Evolutionary conservation across 2,329 filamentous ascomycete genomes (phyloP).

Genomic region (Lachnellula arida): DNA sequence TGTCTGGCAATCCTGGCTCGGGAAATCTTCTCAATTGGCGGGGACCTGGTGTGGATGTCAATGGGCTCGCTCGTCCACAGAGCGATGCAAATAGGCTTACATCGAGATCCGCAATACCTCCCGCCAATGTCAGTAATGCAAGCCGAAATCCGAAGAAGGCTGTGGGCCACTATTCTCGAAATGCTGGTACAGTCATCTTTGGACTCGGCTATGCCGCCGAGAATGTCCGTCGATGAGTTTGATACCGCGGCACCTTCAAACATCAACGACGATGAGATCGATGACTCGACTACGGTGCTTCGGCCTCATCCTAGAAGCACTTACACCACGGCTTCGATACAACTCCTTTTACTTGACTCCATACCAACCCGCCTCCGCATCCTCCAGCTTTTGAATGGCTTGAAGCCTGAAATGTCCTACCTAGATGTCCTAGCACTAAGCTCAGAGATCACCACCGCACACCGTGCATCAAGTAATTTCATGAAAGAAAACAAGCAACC

Average conservation of each 20-base stretch:
- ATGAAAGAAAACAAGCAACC: background rate
- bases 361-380: conserved; percentile 41
- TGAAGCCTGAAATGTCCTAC: conserved; percentile 39
- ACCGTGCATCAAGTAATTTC: background rate
- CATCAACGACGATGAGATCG: conserved; percentile 46
- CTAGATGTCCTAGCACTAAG: conserved; percentile 43
- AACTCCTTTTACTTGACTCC: conserved; percentile 42
- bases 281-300: conserved; percentile 30
- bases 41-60: conserved; percentile 40
- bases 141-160: conserved; percentile 36
- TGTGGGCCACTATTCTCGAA: conserved; percentile 47
- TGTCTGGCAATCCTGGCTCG: conserved; percentile 38
- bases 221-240: conserved; percentile 41
- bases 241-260: conserved; percentile 48
- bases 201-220: conserved; percentile 40
- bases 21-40: conserved; percentile 39
- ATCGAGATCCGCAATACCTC: conserved; percentile 39
- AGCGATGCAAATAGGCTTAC: conserved; percentile 44
- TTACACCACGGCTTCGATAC: conserved; percentile 45
- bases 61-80: conserved; percentile 37
- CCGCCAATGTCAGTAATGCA: conserved; percentile 32
- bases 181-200: conserved; percentile 41
- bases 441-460: conserved; percentile 36
- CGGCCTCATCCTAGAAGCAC: conserved; percentile 11
- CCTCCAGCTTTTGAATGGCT: conserved; percentile 43